A percentile compares a stretch with the other conserved stretches of the same genome.
phyloP scores from a whole-genome alignment of 2,329 filamentous ascomycete species.

The Gnomoniopsis smithogilvyi region DNA sequence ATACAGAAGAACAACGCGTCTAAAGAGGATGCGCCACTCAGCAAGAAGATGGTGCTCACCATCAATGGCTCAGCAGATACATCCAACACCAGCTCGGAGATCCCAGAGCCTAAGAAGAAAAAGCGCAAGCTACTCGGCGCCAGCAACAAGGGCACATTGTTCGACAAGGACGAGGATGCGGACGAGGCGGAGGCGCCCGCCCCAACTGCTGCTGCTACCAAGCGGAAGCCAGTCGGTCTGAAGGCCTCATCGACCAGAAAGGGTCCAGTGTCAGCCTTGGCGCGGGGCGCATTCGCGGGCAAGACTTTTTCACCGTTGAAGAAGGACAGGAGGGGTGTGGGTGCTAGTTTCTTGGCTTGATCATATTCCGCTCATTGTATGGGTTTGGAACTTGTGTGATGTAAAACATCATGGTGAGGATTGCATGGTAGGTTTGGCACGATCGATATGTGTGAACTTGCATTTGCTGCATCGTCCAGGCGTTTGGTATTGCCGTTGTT shows the following conservation, averaged over 20 bases:
- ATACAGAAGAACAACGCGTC: constrained; percentile 28
- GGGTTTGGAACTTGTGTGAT: not conserved
- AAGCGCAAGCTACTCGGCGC: constrained; percentile 69
- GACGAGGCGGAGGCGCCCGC: constrained; percentile 38
- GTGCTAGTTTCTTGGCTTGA: constrained; percentile 57
- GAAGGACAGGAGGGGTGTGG: constrained; percentile 60
- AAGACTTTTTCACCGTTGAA: constrained; percentile 69
- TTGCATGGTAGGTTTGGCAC: not conserved
- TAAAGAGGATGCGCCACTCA: constrained; percentile 25
- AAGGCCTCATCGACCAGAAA: constrained; percentile 15
- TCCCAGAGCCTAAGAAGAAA: constrained; percentile 55
- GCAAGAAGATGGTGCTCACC: constrained; percentile 22
- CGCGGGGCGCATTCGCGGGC: constrained; percentile 48
- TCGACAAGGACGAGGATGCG: constrained; percentile 63
- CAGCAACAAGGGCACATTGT: constrained; percentile 63
- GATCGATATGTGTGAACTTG: not conserved
- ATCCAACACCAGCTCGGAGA: constrained; percentile 3
- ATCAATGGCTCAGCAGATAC: constrained; percentile 6
- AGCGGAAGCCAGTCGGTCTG: constrained; percentile 22
- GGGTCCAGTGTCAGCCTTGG: constrained; percentile 22
- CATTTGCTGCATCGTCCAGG: constrained; percentile 11
- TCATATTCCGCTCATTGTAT: not conserved
- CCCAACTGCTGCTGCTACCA: constrained; percentile 15
- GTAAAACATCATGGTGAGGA: not conserved
- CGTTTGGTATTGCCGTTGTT: not conserved